Conservation (phyloP, 345 rosid genomes). For the Adansonia digitata region DNA sequence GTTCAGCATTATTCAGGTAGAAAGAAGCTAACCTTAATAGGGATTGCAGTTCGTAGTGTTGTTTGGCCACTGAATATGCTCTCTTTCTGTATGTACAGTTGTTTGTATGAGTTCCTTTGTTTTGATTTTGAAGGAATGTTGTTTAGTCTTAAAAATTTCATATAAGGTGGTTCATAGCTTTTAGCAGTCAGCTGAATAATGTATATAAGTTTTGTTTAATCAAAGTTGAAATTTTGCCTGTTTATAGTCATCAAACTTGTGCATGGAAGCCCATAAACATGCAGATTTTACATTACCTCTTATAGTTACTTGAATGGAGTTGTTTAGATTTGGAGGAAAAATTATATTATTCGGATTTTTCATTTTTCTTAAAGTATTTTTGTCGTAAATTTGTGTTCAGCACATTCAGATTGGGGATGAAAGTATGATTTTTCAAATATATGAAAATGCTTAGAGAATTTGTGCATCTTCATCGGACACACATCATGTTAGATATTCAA, state of each 20-base stretch:
- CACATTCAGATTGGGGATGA: too few species aligned
- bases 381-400: too few species aligned
- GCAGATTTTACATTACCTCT: not conserved
- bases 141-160: not conserved
- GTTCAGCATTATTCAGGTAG: not conserved
- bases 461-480: too few species aligned
- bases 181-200: not conserved
- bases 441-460: too few species aligned
- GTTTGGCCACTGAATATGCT: not conserved
- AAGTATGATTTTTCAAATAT: too few species aligned
- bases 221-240: not conserved
- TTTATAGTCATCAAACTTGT: not conserved
- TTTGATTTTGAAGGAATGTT: not conserved
- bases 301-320: not conserved
- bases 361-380: too few species aligned
- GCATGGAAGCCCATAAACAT: not conserved
- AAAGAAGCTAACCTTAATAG: constrained; percentile 10
- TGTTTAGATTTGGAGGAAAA: too few species aligned
- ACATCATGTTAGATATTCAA: too few species aligned
- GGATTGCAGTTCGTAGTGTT: not conserved
- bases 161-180: not conserved
- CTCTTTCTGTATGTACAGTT: not conserved
- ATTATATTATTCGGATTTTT: too few species aligned
- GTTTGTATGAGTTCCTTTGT: not conserved
- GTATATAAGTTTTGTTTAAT: not conserved